Percentiles rank a stretch among this genome's conserved stretches.
phyloP scores from a whole-genome alignment of 2,329 filamentous ascomycete species.

The Diplocarpon rosae region DNA sequence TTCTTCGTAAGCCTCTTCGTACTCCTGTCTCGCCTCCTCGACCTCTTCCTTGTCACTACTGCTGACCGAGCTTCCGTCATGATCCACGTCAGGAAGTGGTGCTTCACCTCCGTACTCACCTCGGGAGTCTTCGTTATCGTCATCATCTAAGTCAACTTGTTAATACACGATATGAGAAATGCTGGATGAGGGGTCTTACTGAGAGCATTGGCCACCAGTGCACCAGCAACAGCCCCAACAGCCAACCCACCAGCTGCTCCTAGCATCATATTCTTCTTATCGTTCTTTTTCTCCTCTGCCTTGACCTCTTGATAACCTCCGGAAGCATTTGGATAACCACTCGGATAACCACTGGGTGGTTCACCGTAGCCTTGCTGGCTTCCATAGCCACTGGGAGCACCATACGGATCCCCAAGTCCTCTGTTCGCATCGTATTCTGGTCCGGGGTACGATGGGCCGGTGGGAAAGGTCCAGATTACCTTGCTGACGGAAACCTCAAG shows the following conservation, averaged over 20 bases:
- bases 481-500: conserved; percentile 33
- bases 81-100: background rate
- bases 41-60: conserved; percentile 42
- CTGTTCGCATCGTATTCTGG: conserved; percentile 30
- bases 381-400: conserved; percentile 4
- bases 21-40: conserved; percentile 41
- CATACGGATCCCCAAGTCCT: conserved; percentile 8
- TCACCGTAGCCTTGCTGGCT: background rate
- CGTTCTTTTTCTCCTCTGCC: conserved; percentile 17
- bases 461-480: conserved; percentile 26
- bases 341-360: conserved; percentile 7
- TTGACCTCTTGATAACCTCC: conserved; percentile 28
- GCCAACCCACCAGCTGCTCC: conserved; percentile 48
- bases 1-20: conserved; percentile 40
- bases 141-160: conserved; percentile 28
- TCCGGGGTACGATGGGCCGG: conserved; percentile 32
- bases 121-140: conserved; percentile 15
- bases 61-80: conserved; percentile 23
- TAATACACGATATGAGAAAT: no score
- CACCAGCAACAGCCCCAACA: conserved; percentile 44
- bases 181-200: conserved; percentile 30
- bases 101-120: background rate
- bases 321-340: conserved; percentile 7
- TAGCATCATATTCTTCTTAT: conserved; percentile 39
- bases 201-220: conserved; percentile 42